Conservation (phyloP, 805 yeast genomes). For the Suhomyces sp. region DNA sequence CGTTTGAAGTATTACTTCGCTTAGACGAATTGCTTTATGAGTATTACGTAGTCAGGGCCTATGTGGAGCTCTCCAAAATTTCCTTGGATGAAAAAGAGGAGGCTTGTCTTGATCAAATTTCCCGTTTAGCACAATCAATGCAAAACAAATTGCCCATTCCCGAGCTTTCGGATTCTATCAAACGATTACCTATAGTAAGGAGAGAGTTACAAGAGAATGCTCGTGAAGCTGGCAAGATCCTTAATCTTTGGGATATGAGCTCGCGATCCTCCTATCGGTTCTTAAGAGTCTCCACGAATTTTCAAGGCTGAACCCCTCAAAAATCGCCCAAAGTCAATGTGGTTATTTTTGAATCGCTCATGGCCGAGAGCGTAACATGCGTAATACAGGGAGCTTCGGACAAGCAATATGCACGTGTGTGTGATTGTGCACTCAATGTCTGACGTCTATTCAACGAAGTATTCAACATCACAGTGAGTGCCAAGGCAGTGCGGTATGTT, state of each 20-base stretch:
- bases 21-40: no score
- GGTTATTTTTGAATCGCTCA: slow-evolving; percentile 10
- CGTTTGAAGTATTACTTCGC: no score
- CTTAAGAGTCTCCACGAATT: not conserved
- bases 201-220: no score
- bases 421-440: slow-evolving; percentile 11
- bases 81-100: no score
- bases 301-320: not conserved
- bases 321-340: not conserved
- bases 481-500: slow-evolving; percentile 11
- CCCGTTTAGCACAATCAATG: no score
- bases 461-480: slow-evolving; percentile 9
- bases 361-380: slow-evolving; percentile 17
- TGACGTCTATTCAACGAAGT: slow-evolving; percentile 10
- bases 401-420: not conserved
- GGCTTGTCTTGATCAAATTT: no score
- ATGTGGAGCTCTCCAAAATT: no score
- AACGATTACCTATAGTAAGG: no score
- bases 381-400: slow-evolving; percentile 6
- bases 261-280: not conserved
- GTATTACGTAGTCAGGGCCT: no score
- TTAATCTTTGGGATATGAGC: not conserved
- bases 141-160: no score
- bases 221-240: no score
- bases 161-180: no score